Base-by-base conservation (phyloP, 2,329 filamentous ascomycete species). In the Calonectria hawksworthii region DNA sequence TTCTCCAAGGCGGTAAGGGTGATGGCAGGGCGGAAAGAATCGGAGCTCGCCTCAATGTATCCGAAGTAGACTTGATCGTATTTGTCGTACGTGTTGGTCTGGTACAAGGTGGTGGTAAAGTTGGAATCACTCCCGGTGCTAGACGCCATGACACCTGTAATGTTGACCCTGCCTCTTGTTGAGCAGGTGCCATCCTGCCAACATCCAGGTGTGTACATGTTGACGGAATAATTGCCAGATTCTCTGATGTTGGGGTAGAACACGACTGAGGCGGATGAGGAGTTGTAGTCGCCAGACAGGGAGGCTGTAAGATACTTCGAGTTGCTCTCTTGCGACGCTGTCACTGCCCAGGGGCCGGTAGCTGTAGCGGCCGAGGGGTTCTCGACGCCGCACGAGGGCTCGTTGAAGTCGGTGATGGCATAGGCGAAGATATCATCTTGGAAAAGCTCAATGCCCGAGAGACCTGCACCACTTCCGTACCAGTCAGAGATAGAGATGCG, bases 81-180 rank as follows among this genome's bases (percentile, higher is more conserved):
- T 85, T 99, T 99, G 88, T 99, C 96, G 84, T 93, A 98, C 83
- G 98, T 91, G 86, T 99, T 99, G 23, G 96, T 98, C 85, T 99
- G 97, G 83, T 91, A 98, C 10, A 98, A 87, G 0, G 91, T 89
- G 0, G 89, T 91, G 34, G 91, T 89, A 72, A 93, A 88, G 7
- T 90, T 87, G 44, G 84, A 83, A 66, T 86, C 79, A 79, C 85
- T 78, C 78, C 84, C 82, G 71, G 86, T 81, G 82, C 88, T 81
- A 78, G 87, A 86, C 3, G 92, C 90, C 87, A 97, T 92, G 30
- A 89, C 89, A 41, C 93, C 94, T 1, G 94, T 96, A 68, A 99
- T 89, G 78, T 96, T 96, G 72, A 98, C 93, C 80, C 92, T 91
- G 21, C 96, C 97, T 81, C 97, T 93, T 18, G 89, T 92, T 23